These are phyloP conservation scores for Taphrina wiesneri DNA, from an alignment of 1,139 yeast species.

Conservation along the genomic window DNA sequence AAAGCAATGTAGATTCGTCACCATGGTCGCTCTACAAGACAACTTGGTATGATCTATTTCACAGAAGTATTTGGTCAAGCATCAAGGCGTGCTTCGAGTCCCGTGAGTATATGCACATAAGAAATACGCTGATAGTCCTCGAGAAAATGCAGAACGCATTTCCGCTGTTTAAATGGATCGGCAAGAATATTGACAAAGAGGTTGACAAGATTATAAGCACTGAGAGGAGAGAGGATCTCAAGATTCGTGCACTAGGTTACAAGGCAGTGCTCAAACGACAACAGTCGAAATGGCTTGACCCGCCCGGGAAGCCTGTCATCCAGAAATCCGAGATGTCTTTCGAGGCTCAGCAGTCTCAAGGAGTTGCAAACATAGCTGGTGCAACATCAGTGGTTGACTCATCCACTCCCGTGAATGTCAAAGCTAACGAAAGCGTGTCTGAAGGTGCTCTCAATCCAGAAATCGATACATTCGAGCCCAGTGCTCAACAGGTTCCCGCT, in stretches of 20 bases:
- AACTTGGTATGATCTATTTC: slow-evolving; percentile 57
- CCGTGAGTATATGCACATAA: slow-evolving; percentile 73
- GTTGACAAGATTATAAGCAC: slow-evolving; percentile 54
- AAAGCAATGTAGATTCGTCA: neutral
- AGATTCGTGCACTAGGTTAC: slow-evolving; percentile 47
- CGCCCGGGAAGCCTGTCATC: slow-evolving; percentile 3
- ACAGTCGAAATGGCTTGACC: slow-evolving; percentile 14
- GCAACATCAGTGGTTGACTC: neutral
- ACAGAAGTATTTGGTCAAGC: slow-evolving; percentile 53
- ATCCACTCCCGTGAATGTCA: neutral
- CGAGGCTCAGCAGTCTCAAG: neutral
- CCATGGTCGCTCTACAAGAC: slow-evolving; percentile 50
- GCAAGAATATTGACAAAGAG: slow-evolving; percentile 55
- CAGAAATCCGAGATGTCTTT: neutral
- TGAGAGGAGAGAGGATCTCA: slow-evolving; percentile 79
- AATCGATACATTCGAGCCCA: neutral
- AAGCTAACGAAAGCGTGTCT: neutral
- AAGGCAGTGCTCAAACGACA: slow-evolving; percentile 34
- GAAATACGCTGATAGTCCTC: slow-evolving; percentile 77
- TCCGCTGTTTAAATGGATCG: slow-evolving; percentile 71
- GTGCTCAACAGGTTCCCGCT: neutral
- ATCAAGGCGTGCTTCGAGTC: slow-evolving; percentile 56
- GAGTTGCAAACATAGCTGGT: neutral
- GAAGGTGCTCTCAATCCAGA: neutral
- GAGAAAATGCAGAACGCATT: slow-evolving; percentile 65